Conservation (phyloP, 2,329 filamentous ascomycete species). For the Volutella citrinella region DNA sequence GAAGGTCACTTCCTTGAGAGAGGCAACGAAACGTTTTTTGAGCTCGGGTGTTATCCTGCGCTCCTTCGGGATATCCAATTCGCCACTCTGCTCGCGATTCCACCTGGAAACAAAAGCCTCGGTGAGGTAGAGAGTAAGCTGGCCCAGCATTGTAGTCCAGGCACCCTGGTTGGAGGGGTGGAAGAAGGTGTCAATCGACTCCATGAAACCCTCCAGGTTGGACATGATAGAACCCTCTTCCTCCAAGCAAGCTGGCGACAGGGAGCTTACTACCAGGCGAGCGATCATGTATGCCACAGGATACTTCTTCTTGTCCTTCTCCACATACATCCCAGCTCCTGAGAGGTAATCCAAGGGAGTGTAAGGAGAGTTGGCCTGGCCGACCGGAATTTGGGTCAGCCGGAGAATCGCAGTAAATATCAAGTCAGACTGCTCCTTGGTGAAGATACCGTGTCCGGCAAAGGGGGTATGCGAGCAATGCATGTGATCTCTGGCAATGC, state of each 20-base stretch:
- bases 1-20: conserved; percentile 88
- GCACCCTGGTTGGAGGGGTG: conserved; percentile 92
- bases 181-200: conserved; percentile 97
- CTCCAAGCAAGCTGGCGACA: conserved; percentile 80
- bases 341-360: conserved; percentile 78
- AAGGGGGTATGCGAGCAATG: conserved; percentile 74
- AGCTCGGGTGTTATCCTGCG: conserved; percentile 76
- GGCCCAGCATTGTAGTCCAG: conserved; percentile 88
- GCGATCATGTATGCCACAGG: conserved; percentile 90
- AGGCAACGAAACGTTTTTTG: conserved; percentile 84
- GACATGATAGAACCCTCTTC: conserved; percentile 76
- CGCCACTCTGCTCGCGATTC: conserved; percentile 91
- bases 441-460: conserved; percentile 85
- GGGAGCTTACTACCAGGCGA: conserved; percentile 86
- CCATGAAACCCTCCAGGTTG: conserved; percentile 84
- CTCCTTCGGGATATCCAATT: conserved; percentile 80
- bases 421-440: conserved; percentile 83
- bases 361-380: conserved; percentile 92
- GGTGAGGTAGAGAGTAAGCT: conserved; percentile 86
- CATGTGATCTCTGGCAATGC: conserved; percentile 81
- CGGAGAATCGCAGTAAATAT: conserved; percentile 91
- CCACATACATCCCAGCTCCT: conserved; percentile 80
- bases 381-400: conserved; percentile 91
- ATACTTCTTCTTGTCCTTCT: conserved; percentile 91
- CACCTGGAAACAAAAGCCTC: conserved; percentile 97